Evolutionary conservation across 768 basidiomycete species (phyloP), one percentile per base, ranked within the genome.

Genomic region (Lyophyllum shimeji): DNA sequence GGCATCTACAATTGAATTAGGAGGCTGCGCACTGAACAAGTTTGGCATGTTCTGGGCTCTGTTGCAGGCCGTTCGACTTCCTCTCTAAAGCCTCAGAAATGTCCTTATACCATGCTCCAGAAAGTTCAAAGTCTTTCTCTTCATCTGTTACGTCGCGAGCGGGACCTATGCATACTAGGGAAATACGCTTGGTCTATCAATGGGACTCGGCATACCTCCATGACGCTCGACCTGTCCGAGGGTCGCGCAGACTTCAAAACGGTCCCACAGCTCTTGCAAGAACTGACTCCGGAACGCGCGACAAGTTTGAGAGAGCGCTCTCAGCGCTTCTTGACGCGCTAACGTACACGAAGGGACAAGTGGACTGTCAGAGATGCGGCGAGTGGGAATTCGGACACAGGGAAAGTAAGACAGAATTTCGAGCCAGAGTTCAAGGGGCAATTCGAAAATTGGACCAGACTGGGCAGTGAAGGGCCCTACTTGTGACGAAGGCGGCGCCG

Each of bases 251-350:
- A 65, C 68, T 42, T 74, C 67, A 24, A 74, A 58, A 9, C 66
- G 57, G 46, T 70, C 64, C 71, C 69, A 76, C 0, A 69, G 48
- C 44, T 69, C 50, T 1, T 68, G 68, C 2, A 71, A 59, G 44
- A 73, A 73, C 0, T 68, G 46, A 1, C 50, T 37, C 9, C 73
- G 63, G 44, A 71, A 67, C 0, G 58, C 45, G 20, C 53, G 59
- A 52, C 70, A 71, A 0, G 72, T 71, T 52, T 74, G 74, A 0
- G 74, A 74, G 6, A 74, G 65, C 5, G 70, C 65, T 1, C 71
- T 65, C 13, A 74, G 61, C 11, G 56, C 59, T 27, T 70, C 63
- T n/a, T 63, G 61, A 23, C 71, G 68, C 27, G 63, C 65, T 24
- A 66, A 63, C 55, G 67, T 64, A 1, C 49, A 47, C 7, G 53